Conservation (phyloP, 2,329 filamentous ascomycete species). For the Delphinella strobiligena region DNA sequence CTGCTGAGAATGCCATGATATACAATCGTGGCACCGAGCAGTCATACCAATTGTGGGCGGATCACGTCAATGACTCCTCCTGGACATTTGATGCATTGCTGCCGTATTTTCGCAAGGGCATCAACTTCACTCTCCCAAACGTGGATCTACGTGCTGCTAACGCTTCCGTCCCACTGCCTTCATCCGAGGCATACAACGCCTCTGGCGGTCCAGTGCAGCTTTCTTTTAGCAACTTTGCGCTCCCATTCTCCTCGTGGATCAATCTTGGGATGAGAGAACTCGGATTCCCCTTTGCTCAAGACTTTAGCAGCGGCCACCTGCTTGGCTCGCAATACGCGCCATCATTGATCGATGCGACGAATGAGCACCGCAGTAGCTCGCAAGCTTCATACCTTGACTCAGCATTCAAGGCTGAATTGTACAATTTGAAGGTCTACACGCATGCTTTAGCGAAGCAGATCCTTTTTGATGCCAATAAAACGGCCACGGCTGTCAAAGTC, state of each 20-base stretch:
- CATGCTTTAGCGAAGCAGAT: not conserved
- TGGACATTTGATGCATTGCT: slow-evolving; percentile 18
- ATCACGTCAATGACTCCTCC: slow-evolving; percentile 22
- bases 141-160: slow-evolving; percentile 13
- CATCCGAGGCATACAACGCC: slow-evolving; percentile 13
- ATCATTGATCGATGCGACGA: slow-evolving; percentile 16
- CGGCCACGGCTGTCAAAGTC: slow-evolving; percentile 1
- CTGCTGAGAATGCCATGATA: slow-evolving; percentile 16
- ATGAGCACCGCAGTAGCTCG: slow-evolving; percentile 6
- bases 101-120: slow-evolving; percentile 12
- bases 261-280: slow-evolving; percentile 16
- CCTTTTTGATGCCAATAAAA: slow-evolving; percentile 3
- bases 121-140: slow-evolving; percentile 14
- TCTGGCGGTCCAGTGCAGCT: slow-evolving; percentile 19
- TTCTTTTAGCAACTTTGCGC: slow-evolving; percentile 18
- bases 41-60: slow-evolving; percentile 23
- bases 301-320: slow-evolving; percentile 17
- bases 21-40: slow-evolving; percentile 19
- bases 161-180: slow-evolving; percentile 12
- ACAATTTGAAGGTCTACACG: slow-evolving; percentile 2
- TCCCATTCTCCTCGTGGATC: slow-evolving; percentile 19
- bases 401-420: slow-evolving; percentile 8
- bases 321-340: slow-evolving; percentile 11
- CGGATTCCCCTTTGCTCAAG: slow-evolving; percentile 17
- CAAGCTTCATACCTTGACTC: slow-evolving; percentile 16